Base-by-base conservation (phyloP, 805 yeast species). In the Pichia sporocuriosa region DNA sequence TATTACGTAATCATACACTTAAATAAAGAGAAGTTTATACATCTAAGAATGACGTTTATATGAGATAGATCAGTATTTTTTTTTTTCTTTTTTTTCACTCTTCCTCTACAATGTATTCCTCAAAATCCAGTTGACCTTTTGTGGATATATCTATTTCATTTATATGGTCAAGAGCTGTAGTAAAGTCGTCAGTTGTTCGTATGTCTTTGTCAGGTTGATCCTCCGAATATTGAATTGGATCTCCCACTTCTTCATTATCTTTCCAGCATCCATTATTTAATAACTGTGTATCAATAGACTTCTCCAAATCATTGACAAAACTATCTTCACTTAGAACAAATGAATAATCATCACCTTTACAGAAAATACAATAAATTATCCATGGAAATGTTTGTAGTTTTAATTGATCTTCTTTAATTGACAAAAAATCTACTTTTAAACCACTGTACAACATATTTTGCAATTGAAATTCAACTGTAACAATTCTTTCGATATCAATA, bases 341-440 rank as follows among this genome's bases (percentile, higher is more conserved):
- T 3, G 53, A 43, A 39, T 61, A 61, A 37, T 59, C 64, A 25
- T 52, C 56, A 19, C 47, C 40, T 7, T 44, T 30, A 22, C 66
- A 73, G 28, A 59, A 47, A 4, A 73, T 72, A 44, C 70, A 61
- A 53, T 83, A 81, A 40, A 82, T 67, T 1, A 84, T 81, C 94
- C 94, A 84, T 0, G 93, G 89, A 54, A 84, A 83, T 32, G 84
- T 73, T 42, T 64, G 66, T 32, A 58, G 58, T 6, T 84, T 77
- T 54, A 82, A 57, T 39, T 68, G 70, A 6, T 71, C 73, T 52
- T 84, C 94, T 20, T 73, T 74, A 13, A 84, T 81, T 47, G 79
- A 77, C 38, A 84, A 57, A 50, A 78, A 84, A 28, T 75, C 82
- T 19, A 84, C 70, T 50, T 76, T 77, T 28, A 84, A 59, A 0